Conservation (phyloP, 768 basidiomycete species). For the Leccinum uliginosum region DNA sequence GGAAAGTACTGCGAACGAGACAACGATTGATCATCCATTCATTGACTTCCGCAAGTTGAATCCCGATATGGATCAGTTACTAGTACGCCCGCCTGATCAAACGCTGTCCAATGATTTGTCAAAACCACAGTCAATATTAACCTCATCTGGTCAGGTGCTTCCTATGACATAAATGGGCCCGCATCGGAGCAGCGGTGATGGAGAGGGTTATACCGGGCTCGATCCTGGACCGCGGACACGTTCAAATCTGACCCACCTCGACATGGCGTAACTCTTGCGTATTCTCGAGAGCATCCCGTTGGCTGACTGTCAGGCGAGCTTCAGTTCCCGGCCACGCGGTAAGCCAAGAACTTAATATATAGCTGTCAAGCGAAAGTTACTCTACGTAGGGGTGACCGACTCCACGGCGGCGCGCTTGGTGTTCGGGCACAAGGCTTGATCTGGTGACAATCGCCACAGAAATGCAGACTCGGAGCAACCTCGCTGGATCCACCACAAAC, state of each 20-base stretch:
- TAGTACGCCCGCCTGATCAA: conserved; percentile 9
- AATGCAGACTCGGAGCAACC: not conserved
- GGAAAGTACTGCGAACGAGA: not conserved
- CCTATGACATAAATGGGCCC: not conserved
- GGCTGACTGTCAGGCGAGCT: not conserved
- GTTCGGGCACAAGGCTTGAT: too few relatives aligned
- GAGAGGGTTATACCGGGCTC: not conserved
- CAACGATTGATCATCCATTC: not conserved
- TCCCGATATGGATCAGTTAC: conserved; percentile 2
- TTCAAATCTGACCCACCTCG: not conserved
- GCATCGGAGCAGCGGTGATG: not conserved
- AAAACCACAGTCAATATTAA: not conserved
- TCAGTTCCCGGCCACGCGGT: not conserved
- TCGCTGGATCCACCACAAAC: conserved; percentile 1
- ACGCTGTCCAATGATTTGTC: not conserved
- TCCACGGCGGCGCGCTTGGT: not conserved
- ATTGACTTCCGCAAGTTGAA: not conserved
- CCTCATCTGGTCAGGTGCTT: not conserved
- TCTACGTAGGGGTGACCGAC: conserved; percentile 1
- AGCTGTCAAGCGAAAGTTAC: not conserved
- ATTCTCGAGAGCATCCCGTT: not conserved
- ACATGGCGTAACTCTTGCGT: not conserved
- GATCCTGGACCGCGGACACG: not conserved
- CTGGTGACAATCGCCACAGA: not conserved
- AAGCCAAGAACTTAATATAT: not conserved